Evolutionary conservation across 768 basidiomycete species (phyloP), one percentile per base, ranked within the genome.

Genomic region (Suillus placidus): DNA sequence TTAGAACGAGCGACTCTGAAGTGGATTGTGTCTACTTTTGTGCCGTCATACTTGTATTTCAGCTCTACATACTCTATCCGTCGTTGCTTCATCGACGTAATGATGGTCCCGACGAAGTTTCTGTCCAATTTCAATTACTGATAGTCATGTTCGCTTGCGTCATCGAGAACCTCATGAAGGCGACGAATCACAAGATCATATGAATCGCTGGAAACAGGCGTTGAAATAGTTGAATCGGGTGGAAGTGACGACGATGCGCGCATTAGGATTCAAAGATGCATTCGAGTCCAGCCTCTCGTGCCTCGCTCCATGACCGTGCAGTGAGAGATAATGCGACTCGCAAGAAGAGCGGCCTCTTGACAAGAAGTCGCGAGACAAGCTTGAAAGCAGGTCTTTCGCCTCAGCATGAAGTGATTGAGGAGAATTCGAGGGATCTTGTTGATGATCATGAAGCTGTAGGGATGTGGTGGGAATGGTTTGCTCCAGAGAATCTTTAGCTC

Each of bases 21-120:
- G 7, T 60, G 47, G 43, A 23, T 54, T 3, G 32, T n/a, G 76
- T 86, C 66, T 68, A 97, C 97, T 87, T 95, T 94, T 74, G 93
- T 88, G 12, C 91, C 90, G 73, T 95, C 93, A 67, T 97, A 86
- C 76, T 87, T 92, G 63, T 78, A 83, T 74, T 90, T 94, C 71
- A 97, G 79, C 55, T 87, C 84, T 40, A 76, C 67, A 66, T 85
- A 84, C 64, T 90, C 89, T 32, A 82, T 80, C 72, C 86, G 86
- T 60, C 86, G 82, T 34, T 86, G 82, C 68, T 93, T 88, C 64
- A 97, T 77, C 63, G 88, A 84, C 32, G 77, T 77, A 55, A 96
- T 72, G 23, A 95, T 85, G 13, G 85, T 83, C 72, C 91, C 89
- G 10, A 95, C 80, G 66, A 95, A 85, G 42, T 77, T 83, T 20